phyloP scores from a whole-genome alignment of 371 early-diverging fungal genomes.

The Smittium culicis region DNA sequence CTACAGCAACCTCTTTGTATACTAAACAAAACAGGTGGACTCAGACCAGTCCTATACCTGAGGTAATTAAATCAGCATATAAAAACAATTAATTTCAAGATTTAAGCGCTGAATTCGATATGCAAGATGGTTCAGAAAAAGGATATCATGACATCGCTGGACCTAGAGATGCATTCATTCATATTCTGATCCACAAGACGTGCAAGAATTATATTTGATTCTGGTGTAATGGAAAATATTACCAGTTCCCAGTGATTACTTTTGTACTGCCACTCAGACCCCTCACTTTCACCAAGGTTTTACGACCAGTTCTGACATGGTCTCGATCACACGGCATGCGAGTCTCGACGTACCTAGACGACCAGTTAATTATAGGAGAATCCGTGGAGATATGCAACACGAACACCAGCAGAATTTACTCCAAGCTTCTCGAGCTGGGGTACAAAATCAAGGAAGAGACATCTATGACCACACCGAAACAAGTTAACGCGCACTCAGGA shows the following conservation, averaged over 20 bases:
- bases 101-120: conserved; percentile 25
- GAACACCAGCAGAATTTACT: conserved; percentile 16
- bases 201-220: conserved; percentile 31
- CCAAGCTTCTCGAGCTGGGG: conserved; percentile 23
- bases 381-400: conserved; percentile 12
- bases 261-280: conserved; percentile 37
- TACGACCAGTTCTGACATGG: conserved; percentile 26
- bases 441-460: conserved; percentile 17
- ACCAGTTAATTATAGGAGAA: conserved; percentile 13
- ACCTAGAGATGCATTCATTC: conserved; percentile 31
- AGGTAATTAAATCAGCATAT: conserved; percentile 26
- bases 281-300: conserved; percentile 31
- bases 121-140: conserved; percentile 23
- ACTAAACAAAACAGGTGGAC: conserved; percentile 11
- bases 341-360: conserved; percentile 30
- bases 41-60: conserved; percentile 23
- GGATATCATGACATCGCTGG: conserved; percentile 25
- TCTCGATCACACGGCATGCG: conserved; percentile 24
- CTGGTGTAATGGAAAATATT: conserved; percentile 31
- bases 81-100: conserved; percentile 16
- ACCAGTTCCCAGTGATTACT: conserved; percentile 33
- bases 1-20: not conserved
- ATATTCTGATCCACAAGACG: conserved; percentile 24
- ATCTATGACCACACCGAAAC: too few species aligned
- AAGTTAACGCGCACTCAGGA: conserved; percentile 27